phyloP scores from a whole-genome alignment of 169 alveolate species.

The Neospora caninum region DNA sequence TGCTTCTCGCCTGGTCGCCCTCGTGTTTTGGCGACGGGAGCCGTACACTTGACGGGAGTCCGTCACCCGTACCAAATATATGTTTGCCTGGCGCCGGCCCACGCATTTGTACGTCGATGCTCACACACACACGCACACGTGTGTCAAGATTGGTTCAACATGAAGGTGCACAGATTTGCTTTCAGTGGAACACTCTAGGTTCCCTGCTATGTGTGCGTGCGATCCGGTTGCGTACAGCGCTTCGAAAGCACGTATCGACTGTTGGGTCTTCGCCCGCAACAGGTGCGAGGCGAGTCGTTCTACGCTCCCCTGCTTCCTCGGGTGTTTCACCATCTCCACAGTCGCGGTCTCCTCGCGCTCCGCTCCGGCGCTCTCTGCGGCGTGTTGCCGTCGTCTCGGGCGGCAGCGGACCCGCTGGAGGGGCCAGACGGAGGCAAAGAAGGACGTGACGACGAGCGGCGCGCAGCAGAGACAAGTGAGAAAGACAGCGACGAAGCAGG shows the following conservation, averaged over 20 bases:
- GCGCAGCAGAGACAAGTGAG: too few relatives aligned
- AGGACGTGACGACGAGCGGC: too few relatives aligned
- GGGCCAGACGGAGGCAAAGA: not conserved
- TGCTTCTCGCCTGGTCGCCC: too few relatives aligned
- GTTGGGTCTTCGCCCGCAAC: not conserved
- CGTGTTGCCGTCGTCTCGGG: not conserved
- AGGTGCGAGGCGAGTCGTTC: constrained; percentile 6
- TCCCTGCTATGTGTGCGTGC: not conserved
- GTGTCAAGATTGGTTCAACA: too few relatives aligned
- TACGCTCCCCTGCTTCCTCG: not conserved
- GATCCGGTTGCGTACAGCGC: not conserved
- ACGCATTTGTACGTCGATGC: too few relatives aligned
- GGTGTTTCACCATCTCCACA: not conserved
- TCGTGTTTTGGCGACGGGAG: too few relatives aligned
- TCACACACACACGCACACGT: too few relatives aligned
- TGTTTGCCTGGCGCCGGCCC: too few relatives aligned
- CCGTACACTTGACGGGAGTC: too few relatives aligned
- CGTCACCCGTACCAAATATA: too few relatives aligned
- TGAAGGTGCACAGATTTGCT: too few relatives aligned
- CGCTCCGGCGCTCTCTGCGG: not conserved
- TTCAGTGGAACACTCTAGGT: too few relatives aligned
- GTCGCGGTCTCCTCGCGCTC: not conserved
- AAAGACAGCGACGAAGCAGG: not conserved
- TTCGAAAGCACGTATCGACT: not conserved
- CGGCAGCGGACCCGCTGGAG: not conserved